Evolutionary conservation across 1,284 basidiomycete species (phyloP).

Genomic region (Spongiforma sp.): DNA sequence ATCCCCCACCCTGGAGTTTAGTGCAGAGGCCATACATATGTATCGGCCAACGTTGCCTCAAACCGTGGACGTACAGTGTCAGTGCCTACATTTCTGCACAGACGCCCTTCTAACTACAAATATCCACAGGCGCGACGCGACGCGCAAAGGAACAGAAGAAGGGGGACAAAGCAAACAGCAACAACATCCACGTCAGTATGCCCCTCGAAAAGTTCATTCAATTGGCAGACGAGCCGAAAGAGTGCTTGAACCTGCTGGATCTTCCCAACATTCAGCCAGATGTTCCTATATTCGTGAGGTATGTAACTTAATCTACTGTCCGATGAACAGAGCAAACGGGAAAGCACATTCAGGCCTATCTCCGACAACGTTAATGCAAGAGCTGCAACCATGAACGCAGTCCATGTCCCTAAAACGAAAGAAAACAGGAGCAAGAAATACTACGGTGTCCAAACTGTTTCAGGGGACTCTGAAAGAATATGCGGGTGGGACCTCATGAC

Average conservation of each 20-base stretch:
- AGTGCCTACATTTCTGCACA: too few relatives aligned
- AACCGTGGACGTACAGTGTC: neutral
- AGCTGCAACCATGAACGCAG: neutral
- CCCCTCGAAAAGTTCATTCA: neutral
- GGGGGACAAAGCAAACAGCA: neutral
- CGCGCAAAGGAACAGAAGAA: neutral
- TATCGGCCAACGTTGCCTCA: neutral
- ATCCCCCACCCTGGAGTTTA: neutral
- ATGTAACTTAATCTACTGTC: neutral
- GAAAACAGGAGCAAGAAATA: neutral
- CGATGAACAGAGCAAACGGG: neutral
- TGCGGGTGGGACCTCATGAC: neutral
- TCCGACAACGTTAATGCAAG: neutral
- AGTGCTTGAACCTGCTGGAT: neutral
- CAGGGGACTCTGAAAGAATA: neutral
- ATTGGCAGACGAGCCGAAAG: neutral
- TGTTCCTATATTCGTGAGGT: neutral
- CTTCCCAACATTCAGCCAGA: neutral
- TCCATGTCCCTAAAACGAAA: neutral
- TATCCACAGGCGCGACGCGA: neutral
- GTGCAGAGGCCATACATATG: neutral
- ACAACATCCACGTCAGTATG: neutral
- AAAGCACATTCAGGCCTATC: neutral
- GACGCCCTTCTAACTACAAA: too few relatives aligned
- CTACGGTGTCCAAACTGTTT: neutral